Conservation (phyloP, 1,284 basidiomycete species). For the Fomitopsis schrenkii region DNA sequence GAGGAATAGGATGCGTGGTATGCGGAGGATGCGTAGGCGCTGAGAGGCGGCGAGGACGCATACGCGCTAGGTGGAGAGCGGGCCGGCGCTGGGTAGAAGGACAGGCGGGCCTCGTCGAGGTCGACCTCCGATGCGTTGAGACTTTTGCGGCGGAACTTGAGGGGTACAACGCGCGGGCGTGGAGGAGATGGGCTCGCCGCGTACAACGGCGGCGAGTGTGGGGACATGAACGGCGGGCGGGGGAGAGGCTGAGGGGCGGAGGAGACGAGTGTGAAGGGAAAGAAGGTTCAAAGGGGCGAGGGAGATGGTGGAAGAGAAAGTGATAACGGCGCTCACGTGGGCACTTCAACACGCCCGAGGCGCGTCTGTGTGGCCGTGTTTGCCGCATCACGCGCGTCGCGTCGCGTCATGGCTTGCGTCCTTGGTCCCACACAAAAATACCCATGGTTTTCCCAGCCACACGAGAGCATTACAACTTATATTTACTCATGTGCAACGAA, state of each 20-base stretch:
- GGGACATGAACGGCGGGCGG: neutral
- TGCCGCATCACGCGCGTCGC: constrained; percentile 14
- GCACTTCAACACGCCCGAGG: constrained; percentile 15
- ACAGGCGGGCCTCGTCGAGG: constrained; percentile 8
- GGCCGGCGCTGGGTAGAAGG: constrained; percentile 3
- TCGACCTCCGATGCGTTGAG: constrained; percentile 14
- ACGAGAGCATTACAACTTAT: no score
- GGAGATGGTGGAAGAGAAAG: constrained; percentile 3
- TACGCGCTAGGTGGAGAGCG: constrained; percentile 2
- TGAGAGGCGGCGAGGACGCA: constrained; percentile 7
- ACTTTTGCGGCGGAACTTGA: constrained; percentile 22
- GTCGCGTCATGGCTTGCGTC: constrained; percentile 11
- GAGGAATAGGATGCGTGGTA: constrained; percentile 3
- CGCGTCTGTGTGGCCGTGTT: constrained; percentile 23
- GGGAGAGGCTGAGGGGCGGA: neutral
- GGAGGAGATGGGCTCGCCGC: constrained; percentile 2
- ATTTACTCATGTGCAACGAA: no score
- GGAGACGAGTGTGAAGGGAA: constrained; percentile 2
- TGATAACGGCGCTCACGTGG: constrained; percentile 11
- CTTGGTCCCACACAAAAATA: no score
- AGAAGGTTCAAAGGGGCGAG: neutral
- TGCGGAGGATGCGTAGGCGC: constrained; percentile 4
- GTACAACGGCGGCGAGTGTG: neutral
- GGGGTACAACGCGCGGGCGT: constrained; percentile 11
- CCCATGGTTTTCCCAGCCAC: no score